Evolutionary conservation across 148 eudicot species (phyloP).

Genomic region (Spergularia marina): DNA sequence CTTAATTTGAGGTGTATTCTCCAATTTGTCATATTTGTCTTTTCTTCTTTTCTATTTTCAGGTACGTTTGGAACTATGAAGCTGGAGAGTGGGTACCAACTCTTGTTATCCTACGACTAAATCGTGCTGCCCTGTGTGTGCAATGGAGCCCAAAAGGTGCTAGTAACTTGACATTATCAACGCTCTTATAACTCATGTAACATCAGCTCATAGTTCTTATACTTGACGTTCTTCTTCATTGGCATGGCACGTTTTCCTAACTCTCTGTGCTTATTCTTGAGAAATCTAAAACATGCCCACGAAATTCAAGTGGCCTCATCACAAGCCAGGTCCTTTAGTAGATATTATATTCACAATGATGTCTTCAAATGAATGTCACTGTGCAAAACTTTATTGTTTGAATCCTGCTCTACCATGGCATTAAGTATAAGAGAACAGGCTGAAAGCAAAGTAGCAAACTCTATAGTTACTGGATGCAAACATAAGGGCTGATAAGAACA

Average conservation of each 20-base stretch:
- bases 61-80: constrained; percentile 96
- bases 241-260: background rate
- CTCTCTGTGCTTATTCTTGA: background rate
- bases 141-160: constrained; percentile 98
- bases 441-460: background rate
- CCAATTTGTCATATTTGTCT: background rate
- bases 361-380: background rate
- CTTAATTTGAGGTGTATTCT: constrained; percentile 3
- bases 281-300: too few relatives aligned
- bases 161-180: background rate
- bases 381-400: background rate
- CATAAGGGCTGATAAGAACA: background rate
- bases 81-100: constrained; percentile 90
- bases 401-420: background rate
- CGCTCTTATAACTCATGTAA: background rate
- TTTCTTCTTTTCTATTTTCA: constrained; percentile 29
- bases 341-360: background rate
- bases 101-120: constrained; percentile 90
- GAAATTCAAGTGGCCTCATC: background rate
- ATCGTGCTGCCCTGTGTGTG: constrained; percentile 97
- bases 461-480: background rate
- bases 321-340: background rate
- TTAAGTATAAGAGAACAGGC: background rate
- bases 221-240: background rate
- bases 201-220: background rate